A percentile compares a stretch with the other conserved stretches of the same genome.
Evolutionary conservation across 805 yeast species (phyloP).

Genomic region (Ogataea paraovalis): DNA sequence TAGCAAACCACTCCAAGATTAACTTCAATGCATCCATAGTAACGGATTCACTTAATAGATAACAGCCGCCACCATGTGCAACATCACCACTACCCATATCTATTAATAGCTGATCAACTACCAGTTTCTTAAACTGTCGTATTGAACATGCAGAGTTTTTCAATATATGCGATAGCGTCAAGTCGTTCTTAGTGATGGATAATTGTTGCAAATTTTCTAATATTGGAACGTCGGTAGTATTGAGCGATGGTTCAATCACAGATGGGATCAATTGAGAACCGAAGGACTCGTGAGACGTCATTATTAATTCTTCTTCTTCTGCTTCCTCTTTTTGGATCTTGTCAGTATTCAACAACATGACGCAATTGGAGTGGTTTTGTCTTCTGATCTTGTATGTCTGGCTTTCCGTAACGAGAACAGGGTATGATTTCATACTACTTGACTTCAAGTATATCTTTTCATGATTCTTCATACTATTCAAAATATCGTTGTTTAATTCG

Average conservation of each 20-base stretch:
- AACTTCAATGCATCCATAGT: not conserved
- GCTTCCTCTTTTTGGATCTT: not conserved
- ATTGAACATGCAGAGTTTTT: conserved; percentile 4
- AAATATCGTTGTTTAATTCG: conserved; percentile 49
- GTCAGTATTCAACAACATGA: conserved; percentile 42
- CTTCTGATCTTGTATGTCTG: conserved; percentile 66
- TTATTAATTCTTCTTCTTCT: not conserved
- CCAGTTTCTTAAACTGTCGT: not conserved
- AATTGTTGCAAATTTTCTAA: conserved; percentile 4
- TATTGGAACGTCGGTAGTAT: conserved; percentile 8
- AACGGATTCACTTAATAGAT: not conserved
- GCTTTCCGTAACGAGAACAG: conserved; percentile 57
- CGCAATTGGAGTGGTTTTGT: conserved; percentile 84
- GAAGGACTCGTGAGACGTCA: conserved; percentile 5
- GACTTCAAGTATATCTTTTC: conserved; percentile 19
- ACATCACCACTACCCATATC: not conserved
- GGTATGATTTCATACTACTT: conserved; percentile 22
- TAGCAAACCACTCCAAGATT: not conserved
- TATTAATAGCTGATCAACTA: not conserved
- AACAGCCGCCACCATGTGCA: not conserved
- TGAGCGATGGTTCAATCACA: conserved; percentile 8
- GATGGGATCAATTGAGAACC: conserved; percentile 12
- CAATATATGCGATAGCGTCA: conserved; percentile 6
- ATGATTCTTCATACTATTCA: conserved; percentile 21
- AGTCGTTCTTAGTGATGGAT: not conserved